These are phyloP conservation scores for Hyparrhenia diplandra DNA, from an alignment of 176 grass and related monocot species.

Conservation along the genomic window DNA sequence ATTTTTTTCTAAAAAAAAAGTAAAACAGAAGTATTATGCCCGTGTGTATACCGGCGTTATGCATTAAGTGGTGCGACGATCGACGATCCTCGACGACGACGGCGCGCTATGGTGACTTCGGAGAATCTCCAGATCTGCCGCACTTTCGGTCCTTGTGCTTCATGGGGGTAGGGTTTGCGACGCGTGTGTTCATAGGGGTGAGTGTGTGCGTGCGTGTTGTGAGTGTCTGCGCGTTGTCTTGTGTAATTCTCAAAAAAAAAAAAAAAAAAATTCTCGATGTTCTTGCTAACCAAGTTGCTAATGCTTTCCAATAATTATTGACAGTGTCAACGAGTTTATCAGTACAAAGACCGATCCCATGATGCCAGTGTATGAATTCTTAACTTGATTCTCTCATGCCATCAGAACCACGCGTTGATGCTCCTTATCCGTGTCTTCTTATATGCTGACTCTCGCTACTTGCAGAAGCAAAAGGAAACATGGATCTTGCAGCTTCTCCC, in stretches of 20 bases:
- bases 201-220: too few relatives aligned
- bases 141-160: too few relatives aligned
- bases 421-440: constrained; percentile 5
- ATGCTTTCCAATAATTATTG: background rate
- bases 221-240: too few relatives aligned
- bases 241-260: too few relatives aligned
- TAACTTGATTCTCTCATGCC: constrained; percentile 23
- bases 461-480: constrained; percentile 66
- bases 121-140: too few relatives aligned
- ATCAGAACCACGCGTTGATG: background rate
- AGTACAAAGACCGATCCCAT: constrained; percentile 63
- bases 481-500: constrained; percentile 41
- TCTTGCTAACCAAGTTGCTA: background rate
- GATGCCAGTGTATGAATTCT: constrained; percentile 64
- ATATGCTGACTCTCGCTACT: background rate
- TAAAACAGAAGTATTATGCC: background rate
- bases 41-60: too few relatives aligned
- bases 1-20: background rate
- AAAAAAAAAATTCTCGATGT: background rate
- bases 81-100: too few relatives aligned
- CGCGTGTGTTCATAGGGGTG: too few relatives aligned
- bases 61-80: too few relatives aligned
- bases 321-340: constrained; percentile 73
- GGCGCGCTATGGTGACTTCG: too few relatives aligned
- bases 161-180: too few relatives aligned